Base-by-base conservation (phyloP, 495 filamentous ascomycete genomes). In the Parathielavia hyrcaniae region DNA sequence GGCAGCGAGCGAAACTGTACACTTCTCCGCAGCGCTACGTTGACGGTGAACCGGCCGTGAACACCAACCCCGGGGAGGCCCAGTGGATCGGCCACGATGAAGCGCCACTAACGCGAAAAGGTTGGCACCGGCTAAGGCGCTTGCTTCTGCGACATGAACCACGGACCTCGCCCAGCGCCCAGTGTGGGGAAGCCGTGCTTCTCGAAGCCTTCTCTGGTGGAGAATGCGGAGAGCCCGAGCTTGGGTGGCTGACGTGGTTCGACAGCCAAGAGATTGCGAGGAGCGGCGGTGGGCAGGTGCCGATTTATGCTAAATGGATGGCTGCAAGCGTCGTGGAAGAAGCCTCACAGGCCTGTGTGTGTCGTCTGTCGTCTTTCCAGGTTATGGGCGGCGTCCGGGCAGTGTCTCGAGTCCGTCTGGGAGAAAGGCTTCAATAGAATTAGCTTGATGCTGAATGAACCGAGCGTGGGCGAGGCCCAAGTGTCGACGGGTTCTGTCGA, bases 271-370 rank as follows among this genome's bases (percentile, higher is more conserved):
- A 69, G 62, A 67, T 69, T 69, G 53, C 58, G 53, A 64, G 62
- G 64, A 62, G 56, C 66, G 38, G 58, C 57, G 55, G 57, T 61
- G 59, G n/a, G 48, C 63, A 55, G 60, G 44, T 61, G 62, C 39
- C 58, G 64, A 50, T 70, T 70, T 70, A 70, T 70, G 66, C 68
- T 70, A 70, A 70, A 70, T 67, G 54, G 58, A 12, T 57, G 20
- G 12, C 13, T 13, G 35, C 66, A 62, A 53, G 59, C 43, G 34
- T 45, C 49, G 51, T 20, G 38, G 52, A 61, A 62, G 52, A 61
- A 62, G 61, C 60, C 61, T 64, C 30, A 12, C 20, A 4, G 14
- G 34, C 22, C 30, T 12, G 30, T 13, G 48, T 35, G 7, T 26
- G 44, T 4, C 17, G 16, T 43, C n/a, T 43, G 41, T 44, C 0